Conservation (phyloP, 2,329 filamentous ascomycete genomes). For the Emmonsiellopsis sp. region DNA sequence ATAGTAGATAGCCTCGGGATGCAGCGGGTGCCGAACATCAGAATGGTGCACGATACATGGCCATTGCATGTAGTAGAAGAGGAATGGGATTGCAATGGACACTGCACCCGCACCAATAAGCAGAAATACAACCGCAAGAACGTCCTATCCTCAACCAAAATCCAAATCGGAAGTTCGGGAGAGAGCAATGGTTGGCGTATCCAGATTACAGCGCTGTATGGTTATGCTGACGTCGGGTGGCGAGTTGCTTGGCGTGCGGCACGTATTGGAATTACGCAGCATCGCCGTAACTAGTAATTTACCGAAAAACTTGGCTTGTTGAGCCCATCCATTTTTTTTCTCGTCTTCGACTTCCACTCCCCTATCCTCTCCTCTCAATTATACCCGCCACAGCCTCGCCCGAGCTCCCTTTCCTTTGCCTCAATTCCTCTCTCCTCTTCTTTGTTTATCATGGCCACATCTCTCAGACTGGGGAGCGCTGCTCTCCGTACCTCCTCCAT, state of each 20-base stretch:
- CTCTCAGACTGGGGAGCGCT: conserved; percentile 71
- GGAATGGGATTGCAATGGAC: background rate
- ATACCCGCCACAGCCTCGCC: background rate
- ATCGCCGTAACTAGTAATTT: background rate
- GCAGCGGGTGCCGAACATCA: background rate
- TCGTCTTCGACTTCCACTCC: conserved; percentile 1
- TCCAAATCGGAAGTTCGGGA: background rate
- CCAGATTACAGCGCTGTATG: background rate
- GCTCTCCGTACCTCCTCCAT: conserved; percentile 70
- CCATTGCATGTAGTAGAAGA: background rate
- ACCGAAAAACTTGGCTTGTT: background rate
- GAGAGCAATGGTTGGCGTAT: background rate
- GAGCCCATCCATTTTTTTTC: background rate
- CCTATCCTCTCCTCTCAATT: conserved; percentile 9
- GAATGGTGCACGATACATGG: no score
- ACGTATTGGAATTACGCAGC: background rate
- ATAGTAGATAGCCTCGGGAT: background rate
- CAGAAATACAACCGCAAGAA: background rate
- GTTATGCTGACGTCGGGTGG: background rate
- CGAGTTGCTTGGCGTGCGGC: background rate
- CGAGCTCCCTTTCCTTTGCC: background rate
- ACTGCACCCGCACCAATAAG: background rate
- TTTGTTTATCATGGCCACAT: conserved; percentile 58
- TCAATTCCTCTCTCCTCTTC: conserved; percentile 9
- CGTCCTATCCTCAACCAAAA: background rate